Evolutionary conservation across 768 basidiomycete genomes (phyloP), one percentile per base, ranked within the genome.

Genomic region (Lactarius vividus): DNA sequence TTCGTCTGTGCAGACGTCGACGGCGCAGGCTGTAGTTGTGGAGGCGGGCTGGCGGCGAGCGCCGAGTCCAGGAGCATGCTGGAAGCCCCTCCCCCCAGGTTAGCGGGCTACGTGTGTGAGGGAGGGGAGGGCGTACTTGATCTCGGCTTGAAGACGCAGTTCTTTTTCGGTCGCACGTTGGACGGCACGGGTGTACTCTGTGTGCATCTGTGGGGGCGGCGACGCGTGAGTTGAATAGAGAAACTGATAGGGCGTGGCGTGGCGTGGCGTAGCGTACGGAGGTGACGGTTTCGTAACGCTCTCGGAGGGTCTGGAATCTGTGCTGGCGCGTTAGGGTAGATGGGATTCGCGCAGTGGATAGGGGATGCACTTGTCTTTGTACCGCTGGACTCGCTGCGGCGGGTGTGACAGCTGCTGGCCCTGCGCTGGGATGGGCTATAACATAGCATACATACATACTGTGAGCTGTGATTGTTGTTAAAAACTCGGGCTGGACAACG

Each of bases 41-140:
- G 28, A 1, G 55, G 15, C 16, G 59, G 20, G 13, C 16, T 4
- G 18, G 52, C 37, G 11, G 66, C 33, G 59, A 68, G 63, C 15
- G 63, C 69, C 26, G 69, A 60, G 57, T 70, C 69, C n/a, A 70
- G 31, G n/a, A 70, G 66, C 69, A 70, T 70, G 33, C 69, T 69
- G 44, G 18, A 3, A 7, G 3, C 20, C 8, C 9, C 44, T 9
- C 20, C 8, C 9, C 44, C 44, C 4, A n/a, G 3, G 7, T n/a
- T 0, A 16, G 10, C 23, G 23, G 7, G 44, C 13, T 46, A 0
- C 0, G 20, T 11, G 44, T 4, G n/a, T 9, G 46, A 5, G 15
- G 16, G 26, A 23, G 31, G 7, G 28, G 26, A 8, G 10, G n/a
- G 26, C 61, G n/a, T 31, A 70, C 67, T 69, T 62, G 61, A 70